A percentile compares a stretch with the other conserved stretches of the same genome.
These are phyloP conservation scores for Alternaria infectoria DNA, from an alignment of 2,329 filamentous ascomycete species.

Conservation along the genomic window DNA sequence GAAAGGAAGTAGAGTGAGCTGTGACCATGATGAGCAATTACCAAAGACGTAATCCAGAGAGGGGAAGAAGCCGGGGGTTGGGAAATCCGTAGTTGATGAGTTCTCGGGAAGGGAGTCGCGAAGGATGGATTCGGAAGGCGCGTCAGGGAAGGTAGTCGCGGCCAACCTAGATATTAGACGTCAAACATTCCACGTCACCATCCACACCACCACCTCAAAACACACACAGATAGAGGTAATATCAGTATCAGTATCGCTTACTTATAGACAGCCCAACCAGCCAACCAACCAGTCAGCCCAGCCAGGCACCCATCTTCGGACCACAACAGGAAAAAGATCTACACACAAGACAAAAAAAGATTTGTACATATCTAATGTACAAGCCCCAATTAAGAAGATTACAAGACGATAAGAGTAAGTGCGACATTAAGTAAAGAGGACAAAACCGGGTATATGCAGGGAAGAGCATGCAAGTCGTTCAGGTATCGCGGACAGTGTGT, in stretches of 20 bases:
- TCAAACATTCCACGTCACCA: background rate
- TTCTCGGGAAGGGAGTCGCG: background rate
- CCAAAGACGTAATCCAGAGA: background rate
- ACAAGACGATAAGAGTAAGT: constrained; percentile 5
- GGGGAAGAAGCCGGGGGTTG: background rate
- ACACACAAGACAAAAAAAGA: background rate
- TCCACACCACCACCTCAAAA: background rate
- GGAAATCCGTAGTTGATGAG: background rate
- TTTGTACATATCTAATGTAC: background rate
- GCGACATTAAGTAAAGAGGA: constrained; percentile 7
- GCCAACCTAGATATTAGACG: background rate
- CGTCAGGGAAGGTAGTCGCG: background rate
- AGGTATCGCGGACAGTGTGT: constrained; percentile 25
- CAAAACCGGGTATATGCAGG: constrained; percentile 50
- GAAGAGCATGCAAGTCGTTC: constrained; percentile 44
- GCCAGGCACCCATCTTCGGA: background rate
- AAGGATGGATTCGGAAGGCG: background rate
- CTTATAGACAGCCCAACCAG: background rate
- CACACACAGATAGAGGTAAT: background rate
- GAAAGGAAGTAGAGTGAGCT: background rate
- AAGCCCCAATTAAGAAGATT: constrained; percentile 3
- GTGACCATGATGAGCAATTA: background rate
- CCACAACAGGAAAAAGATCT: background rate
- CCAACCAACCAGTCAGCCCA: background rate
- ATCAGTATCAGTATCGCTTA: background rate